phyloP scores from a whole-genome alignment of 345 rosid genomes.

The Fremontodendron californicum region DNA sequence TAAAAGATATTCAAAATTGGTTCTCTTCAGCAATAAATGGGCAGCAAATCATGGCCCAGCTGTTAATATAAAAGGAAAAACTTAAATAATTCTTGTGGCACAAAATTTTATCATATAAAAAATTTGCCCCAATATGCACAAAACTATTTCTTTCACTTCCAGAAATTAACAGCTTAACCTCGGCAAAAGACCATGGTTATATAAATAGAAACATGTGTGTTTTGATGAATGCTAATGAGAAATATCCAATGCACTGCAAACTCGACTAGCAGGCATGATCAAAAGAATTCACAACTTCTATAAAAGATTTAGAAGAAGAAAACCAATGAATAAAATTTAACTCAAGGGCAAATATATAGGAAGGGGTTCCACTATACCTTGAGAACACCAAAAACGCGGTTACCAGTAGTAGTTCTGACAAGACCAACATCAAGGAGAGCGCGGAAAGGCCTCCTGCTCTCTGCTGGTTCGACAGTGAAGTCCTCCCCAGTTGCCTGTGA shows the following conservation, averaged over 20 bases:
- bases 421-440: conserved; percentile 83
- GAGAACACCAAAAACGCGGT: conserved; percentile 72
- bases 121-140: not conserved
- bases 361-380: conserved; percentile 37
- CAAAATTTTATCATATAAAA: not conserved
- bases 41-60: not conserved
- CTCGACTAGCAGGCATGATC: not conserved
- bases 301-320: not conserved
- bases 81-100: not conserved
- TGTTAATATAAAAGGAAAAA: not conserved
- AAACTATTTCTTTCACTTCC: not conserved
- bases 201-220: not conserved
- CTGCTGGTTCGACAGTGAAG: conserved; percentile 65
- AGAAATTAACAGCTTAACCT: not conserved
- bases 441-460: conserved; percentile 67
- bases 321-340: not conserved
- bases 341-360: not conserved
- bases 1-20: not conserved
- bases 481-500: conserved; percentile 70
- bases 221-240: not conserved
- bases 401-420: conserved; percentile 67
- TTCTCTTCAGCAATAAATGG: not conserved
- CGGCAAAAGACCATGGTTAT: not conserved
- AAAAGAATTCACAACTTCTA: not conserved
- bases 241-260: not conserved